phyloP scores from a whole-genome alignment of 352 stramenopile species.

The Globisporangium megalacanthum region DNA sequence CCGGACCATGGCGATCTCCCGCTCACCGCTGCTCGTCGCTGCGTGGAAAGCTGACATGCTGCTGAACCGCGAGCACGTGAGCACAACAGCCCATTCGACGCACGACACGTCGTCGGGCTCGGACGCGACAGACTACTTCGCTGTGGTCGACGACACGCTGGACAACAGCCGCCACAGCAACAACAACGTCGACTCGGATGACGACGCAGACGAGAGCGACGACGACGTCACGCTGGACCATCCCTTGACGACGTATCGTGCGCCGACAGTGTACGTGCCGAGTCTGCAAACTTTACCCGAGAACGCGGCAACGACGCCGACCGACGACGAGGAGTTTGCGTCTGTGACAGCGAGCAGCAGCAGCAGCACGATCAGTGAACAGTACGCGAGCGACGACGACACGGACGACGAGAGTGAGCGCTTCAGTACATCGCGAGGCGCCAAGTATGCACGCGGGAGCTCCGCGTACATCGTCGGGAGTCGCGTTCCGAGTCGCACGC shows the following conservation, averaged over 20 bases:
- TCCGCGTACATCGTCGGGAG: constrained; percentile 13
- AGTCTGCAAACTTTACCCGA: constrained; percentile 2
- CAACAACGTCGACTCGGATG: neutral
- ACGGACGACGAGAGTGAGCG: constrained; percentile 3
- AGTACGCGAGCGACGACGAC: constrained; percentile 1
- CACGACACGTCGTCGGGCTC: neutral
- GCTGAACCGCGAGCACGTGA: constrained; percentile 1
- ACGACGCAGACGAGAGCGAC: constrained; percentile 10
- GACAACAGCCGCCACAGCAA: neutral
- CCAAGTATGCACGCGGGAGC: constrained; percentile 4
- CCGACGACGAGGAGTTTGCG: neutral
- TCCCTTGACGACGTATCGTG: neutral
- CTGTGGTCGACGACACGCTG: neutral
- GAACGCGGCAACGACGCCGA: neutral
- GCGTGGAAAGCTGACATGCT: constrained; percentile 18
- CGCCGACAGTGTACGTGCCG: constrained; percentile 9
- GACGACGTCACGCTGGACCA: constrained; percentile 3
- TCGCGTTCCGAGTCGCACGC: constrained; percentile 6
- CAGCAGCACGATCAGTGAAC: neutral
- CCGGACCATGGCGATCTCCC: constrained; percentile 15
- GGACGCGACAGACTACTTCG: neutral
- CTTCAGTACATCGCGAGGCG: constrained; percentile 8
- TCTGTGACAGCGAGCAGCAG: neutral
- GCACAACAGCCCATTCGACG: neutral
- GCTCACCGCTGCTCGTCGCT: constrained; percentile 12